These are phyloP conservation scores for Cladosporium phlei DNA, from an alignment of 2,329 filamentous ascomycete species.

Conservation along the genomic window DNA sequence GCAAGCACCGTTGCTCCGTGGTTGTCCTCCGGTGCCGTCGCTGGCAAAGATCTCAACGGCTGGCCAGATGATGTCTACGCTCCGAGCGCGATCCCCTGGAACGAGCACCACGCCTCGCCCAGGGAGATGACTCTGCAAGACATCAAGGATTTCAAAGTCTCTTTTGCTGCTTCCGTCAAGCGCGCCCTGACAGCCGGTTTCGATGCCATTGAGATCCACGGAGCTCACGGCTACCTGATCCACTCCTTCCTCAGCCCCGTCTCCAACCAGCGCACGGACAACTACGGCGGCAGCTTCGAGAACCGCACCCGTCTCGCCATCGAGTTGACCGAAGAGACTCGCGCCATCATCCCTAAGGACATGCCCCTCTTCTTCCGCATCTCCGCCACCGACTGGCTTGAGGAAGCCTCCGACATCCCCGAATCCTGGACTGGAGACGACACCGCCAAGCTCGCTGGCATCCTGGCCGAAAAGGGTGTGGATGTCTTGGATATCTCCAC, in stretches of 20 bases:
- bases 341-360: constrained; percentile 57
- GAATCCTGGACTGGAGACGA: constrained; percentile 66
- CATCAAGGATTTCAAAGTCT: constrained; percentile 60
- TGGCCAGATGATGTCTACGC: constrained; percentile 51
- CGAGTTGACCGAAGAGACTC: constrained; percentile 50
- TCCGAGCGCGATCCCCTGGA: constrained; percentile 58
- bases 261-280: constrained; percentile 63
- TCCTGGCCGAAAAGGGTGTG: constrained; percentile 67
- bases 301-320: constrained; percentile 61
- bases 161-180: constrained; percentile 60
- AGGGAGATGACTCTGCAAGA: constrained; percentile 64
- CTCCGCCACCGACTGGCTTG: constrained; percentile 72
- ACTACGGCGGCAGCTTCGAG: constrained; percentile 65
- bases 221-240: constrained; percentile 72
- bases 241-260: constrained; percentile 65
- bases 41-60: constrained; percentile 47
- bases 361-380: constrained; percentile 72
- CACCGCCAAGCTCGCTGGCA: constrained; percentile 57
- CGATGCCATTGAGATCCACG: constrained; percentile 76
- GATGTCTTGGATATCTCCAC: constrained; percentile 80
- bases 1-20: constrained; percentile 59
- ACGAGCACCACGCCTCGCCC: constrained; percentile 56
- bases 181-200: constrained; percentile 56
- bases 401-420: constrained; percentile 50
- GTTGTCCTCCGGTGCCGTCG: constrained; percentile 53